Base-by-base conservation (phyloP, 1,139 yeast species). In the Geotrichum bryndzae region DNA sequence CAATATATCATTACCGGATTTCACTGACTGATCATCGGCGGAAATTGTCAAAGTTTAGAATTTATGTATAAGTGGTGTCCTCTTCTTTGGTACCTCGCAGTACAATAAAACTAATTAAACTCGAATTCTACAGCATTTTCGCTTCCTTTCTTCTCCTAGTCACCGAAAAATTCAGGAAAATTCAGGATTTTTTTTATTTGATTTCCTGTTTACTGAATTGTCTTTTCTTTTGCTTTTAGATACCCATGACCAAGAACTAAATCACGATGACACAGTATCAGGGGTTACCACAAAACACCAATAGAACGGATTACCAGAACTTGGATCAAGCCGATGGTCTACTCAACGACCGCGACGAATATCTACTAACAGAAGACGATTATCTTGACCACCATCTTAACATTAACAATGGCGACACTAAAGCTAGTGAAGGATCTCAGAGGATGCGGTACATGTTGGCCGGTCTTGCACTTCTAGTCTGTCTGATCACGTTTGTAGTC, bases 401-500 rank as follows among this genome's bases (percentile, higher is more conserved):
- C 10, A 23, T 50, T 7, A 29, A 27, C 18, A 23, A 50, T 22
- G 53, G n/a, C 33, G 23, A 8, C 25, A 45, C 27, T 15, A 53
- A 31, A 7, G 8, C 15, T 27, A 51, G 18, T 13, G 62, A 56
- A 41, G 15, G 31, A 29, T 60, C 62, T 2, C 57, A 60, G n/a
- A 56, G 48, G 27, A 29, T 27, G 31, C 53, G 68, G 25, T 66
- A 66, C 35, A 58, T 64, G 1, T 64, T 63, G 55, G 87, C 90
- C 2, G 79, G 80, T 2, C 71, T 79, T 1, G 81, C 91, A 8
- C 84, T 90, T 64, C 57, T 84, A 3, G 66, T 86, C 7, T 85
- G 95, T 3, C 73, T 90, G 66, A 68, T 83, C 5, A 72, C 90
- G 7, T 90, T 90, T 74, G 91, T 90, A 1, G 71, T 81, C 8